These are phyloP conservation scores for Maudiozyma barnettii DNA, from an alignment of 805 yeast genomes.

Conservation along the genomic window DNA sequence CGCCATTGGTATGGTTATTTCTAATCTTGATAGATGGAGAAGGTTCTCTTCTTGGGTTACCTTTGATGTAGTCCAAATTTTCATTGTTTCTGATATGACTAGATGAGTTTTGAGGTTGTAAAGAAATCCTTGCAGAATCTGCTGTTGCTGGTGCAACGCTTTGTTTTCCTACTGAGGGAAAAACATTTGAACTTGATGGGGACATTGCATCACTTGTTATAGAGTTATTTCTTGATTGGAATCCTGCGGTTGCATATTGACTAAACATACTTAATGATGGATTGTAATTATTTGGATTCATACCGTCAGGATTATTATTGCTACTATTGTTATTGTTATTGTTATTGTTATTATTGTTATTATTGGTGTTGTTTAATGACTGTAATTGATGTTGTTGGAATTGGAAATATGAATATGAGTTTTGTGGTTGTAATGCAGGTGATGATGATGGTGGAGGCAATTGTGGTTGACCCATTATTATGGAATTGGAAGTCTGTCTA, in stretches of 20 bases:
- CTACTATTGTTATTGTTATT: not conserved
- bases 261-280: conserved; percentile 16
- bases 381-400: conserved; percentile 14
- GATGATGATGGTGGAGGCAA: conserved; percentile 8
- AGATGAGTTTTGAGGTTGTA: not conserved
- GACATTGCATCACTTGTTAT: conserved; percentile 26
- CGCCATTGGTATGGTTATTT: no score
- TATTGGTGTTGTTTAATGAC: not conserved
- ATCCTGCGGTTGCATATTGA: conserved; percentile 19
- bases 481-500: conserved; percentile 14
- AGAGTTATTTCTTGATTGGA: conserved; percentile 25
- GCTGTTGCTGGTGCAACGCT: not conserved
- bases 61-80: not conserved
- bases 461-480: conserved; percentile 11
- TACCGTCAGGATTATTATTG: not conserved
- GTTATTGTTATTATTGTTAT: not conserved
- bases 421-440: conserved; percentile 7
- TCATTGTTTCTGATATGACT: not conserved
- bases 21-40: not conserved
- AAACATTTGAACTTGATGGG: conserved; percentile 17
- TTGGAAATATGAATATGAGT: conserved; percentile 21
- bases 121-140: not conserved
- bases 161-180: conserved; percentile 1
- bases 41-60: not conserved
- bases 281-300: not conserved